Base-by-base conservation (phyloP, 2,329 filamentous ascomycete species). In the Hymenoscyphus occultus region DNA sequence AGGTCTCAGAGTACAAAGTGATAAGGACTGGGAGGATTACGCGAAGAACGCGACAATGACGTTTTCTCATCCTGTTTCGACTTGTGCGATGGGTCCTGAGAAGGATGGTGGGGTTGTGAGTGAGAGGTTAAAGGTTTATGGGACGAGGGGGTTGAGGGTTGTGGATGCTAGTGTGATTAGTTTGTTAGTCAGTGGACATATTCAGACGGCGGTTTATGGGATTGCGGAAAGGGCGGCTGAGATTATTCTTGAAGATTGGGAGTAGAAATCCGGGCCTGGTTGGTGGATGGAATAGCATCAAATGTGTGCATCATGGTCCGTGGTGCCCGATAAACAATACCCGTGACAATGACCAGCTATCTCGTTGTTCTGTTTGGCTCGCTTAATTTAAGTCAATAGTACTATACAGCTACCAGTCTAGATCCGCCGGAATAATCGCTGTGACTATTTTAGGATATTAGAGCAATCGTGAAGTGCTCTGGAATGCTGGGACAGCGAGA, bases 191-290 rank as follows among this genome's bases (percentile, higher is more conserved):
- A 51, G 31, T 19, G 59, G 42, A 14, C 59, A 61, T 54, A 61
- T 61, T 13, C 59, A 61, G 59, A 61, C 59, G 13, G 22, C 45
- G 31, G 42, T 54, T n/a, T 61, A 61, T 54, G 59, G 59, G 28
- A 54, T 61, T 54, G 59, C 59, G 16, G 59, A 61, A 31, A 61
- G n/a, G 13, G 59, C 59, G 4, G 59, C 59, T 3, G 59, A 61
- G 13, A 4, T 39, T 4, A 61, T 61, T 54, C 10, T 61, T 16
- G 35, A 39, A 22, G 58, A 60, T 12, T 60, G 58, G 58, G 54
- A 32, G 54, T 35, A 57, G 14, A 35, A 1, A 19, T 35, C 39
- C 12, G 19, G 32, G 28, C 12, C 22, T 35, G 35, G 35, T 35
- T 35, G 9, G 6, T 35, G 35, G 35, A 35, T 35, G 35, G 9